Evolutionary conservation across 1,139 yeast species (phyloP).

Genomic region (Geotrichum bryndzae): DNA sequence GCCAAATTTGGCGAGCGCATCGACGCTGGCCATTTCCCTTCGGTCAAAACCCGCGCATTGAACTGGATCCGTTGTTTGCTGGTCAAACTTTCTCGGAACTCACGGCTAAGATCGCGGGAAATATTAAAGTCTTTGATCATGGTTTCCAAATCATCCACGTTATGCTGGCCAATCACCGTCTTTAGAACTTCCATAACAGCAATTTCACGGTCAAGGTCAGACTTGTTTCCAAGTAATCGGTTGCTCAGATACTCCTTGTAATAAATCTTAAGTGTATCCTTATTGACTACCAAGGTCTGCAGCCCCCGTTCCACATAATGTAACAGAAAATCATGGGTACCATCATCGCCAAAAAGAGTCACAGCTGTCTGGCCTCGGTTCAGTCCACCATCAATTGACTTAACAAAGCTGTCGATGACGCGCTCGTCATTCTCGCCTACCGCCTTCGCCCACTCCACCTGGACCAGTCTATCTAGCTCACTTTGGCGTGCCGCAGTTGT

Average conservation of each 20-base stretch:
- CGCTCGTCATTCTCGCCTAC: background rate
- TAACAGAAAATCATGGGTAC: background rate
- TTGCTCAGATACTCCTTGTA: conserved; percentile 37
- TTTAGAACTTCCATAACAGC: conserved; percentile 28
- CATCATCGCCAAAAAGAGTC: background rate
- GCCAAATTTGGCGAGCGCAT: background rate
- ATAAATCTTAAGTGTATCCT: conserved; percentile 25
- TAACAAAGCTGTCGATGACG: background rate
- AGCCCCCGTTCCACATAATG: background rate
- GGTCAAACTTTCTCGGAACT: conserved; percentile 21
- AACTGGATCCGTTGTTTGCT: conserved; percentile 23
- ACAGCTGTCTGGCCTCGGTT: background rate
- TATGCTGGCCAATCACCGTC: conserved; percentile 34
- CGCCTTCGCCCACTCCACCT: background rate
- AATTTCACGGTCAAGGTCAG: conserved; percentile 30
- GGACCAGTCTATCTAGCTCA: background rate
- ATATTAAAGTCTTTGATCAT: conserved; percentile 36
- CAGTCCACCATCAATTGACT: background rate
- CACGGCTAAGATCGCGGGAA: conserved; percentile 24
- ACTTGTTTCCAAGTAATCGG: conserved; percentile 31
- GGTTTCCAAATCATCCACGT: conserved; percentile 31
- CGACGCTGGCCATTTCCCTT: conserved; percentile 33
- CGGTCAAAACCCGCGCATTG: conserved; percentile 29
- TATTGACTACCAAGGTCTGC: background rate
- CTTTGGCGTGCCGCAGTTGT: background rate